These are phyloP conservation scores for Penicillium fuscoglaucum DNA, from an alignment of 2,329 filamentous ascomycete genomes.

Conservation along the genomic window DNA sequence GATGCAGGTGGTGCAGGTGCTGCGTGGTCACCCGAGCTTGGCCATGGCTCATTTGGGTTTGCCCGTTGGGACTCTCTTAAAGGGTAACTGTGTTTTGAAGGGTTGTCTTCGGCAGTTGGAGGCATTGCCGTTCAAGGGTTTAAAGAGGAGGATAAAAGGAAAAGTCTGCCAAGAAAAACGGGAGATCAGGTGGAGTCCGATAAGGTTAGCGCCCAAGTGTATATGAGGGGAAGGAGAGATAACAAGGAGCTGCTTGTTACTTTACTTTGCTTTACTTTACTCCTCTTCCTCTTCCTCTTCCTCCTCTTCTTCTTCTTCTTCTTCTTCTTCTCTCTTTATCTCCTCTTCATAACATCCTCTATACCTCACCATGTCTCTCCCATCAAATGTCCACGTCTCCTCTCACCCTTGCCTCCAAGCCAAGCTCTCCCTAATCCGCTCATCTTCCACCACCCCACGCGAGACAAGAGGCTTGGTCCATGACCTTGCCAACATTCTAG, in stretches of 20 bases:
- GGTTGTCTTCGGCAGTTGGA: not conserved
- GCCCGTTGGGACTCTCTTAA: not conserved
- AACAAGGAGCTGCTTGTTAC: constrained; percentile 3
- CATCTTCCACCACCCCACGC: constrained; percentile 64
- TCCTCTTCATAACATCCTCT: not conserved
- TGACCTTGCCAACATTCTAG: constrained; percentile 81
- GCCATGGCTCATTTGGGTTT: constrained; percentile 8
- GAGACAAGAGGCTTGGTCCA: constrained; percentile 81
- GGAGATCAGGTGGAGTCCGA: constrained; percentile 12
- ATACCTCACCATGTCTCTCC: constrained; percentile 40
- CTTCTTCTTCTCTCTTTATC: constrained; percentile 1
- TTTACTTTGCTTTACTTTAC: not conserved
- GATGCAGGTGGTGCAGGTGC: constrained; percentile 13
- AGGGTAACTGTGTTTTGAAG: not conserved
- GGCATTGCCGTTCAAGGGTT: not conserved
- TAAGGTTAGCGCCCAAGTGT: constrained; percentile 1
- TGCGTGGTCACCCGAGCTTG: constrained; percentile 14
- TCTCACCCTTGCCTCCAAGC: constrained; percentile 80
- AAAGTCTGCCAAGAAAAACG: constrained; percentile 8
- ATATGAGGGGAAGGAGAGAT: constrained; percentile 14
- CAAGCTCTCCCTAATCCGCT: constrained; percentile 88
- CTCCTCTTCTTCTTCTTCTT: constrained; percentile 1
- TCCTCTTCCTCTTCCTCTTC: constrained; percentile 1
- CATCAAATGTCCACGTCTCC: constrained; percentile 70
- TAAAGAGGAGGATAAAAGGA: not conserved